Conservation (phyloP, 805 yeast species). For the Ogataea neopini region DNA sequence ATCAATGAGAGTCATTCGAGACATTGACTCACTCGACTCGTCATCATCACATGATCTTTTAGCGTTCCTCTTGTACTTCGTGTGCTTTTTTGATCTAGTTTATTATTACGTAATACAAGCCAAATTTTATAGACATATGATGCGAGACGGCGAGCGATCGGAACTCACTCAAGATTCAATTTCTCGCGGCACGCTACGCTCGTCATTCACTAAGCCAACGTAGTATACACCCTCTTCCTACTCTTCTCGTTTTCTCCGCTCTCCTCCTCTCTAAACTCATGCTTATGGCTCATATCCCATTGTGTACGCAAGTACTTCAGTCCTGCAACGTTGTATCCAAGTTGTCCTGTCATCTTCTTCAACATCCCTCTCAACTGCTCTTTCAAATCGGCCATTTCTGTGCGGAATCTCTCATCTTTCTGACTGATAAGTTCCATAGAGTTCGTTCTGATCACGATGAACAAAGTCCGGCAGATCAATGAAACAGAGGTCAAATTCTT, state of each 20-base stretch:
- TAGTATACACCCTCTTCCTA: constrained; percentile 66
- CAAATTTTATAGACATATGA: too few relatives aligned
- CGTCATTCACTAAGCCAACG: constrained; percentile 12
- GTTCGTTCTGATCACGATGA: constrained; percentile 71
- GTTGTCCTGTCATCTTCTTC: constrained; percentile 49
- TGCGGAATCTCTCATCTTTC: constrained; percentile 61
- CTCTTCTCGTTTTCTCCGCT: constrained; percentile 40
- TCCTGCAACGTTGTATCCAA: constrained; percentile 87
- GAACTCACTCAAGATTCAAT: too few relatives aligned
- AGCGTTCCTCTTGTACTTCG: too few relatives aligned
- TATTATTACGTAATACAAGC: too few relatives aligned
- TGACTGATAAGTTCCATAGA: constrained; percentile 77
- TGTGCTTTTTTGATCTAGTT: not conserved
- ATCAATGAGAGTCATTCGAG: too few relatives aligned
- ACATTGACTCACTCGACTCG: too few relatives aligned
- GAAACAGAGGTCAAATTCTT: constrained; percentile 52
- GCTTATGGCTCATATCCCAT: constrained; percentile 76
- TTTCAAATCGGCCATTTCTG: constrained; percentile 65
- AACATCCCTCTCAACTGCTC: constrained; percentile 59
- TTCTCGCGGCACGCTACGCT: too few relatives aligned
- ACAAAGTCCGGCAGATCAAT: constrained; percentile 70
- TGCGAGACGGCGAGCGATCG: too few relatives aligned
- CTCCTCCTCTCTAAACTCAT: constrained; percentile 62
- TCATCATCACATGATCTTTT: too few relatives aligned
- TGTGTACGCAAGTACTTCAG: constrained; percentile 69